These are phyloP conservation scores for Neurospora sp. DNA, from an alignment of 495 filamentous ascomycete genomes.

Conservation along the genomic window DNA sequence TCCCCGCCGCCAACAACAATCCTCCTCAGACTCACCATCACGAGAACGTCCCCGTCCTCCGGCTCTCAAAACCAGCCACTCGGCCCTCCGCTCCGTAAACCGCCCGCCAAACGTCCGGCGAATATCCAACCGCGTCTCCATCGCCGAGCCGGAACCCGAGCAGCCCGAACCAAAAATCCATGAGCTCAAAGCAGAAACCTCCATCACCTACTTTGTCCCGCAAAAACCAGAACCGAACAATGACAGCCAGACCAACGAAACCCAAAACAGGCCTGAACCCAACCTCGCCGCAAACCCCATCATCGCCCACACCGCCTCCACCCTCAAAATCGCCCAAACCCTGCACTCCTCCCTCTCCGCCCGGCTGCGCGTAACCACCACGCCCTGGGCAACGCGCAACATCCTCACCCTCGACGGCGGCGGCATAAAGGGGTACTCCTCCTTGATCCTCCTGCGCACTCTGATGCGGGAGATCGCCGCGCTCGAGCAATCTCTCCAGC, in stretches of 20 bases:
- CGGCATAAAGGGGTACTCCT: conserved; percentile 23
- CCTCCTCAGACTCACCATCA: too few species aligned
- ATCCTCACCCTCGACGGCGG: conserved; percentile 27
- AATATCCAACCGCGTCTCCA: conserved; percentile 18
- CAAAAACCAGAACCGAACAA: neutral
- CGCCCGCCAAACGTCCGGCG: too few species aligned
- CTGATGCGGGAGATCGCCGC: conserved; percentile 20
- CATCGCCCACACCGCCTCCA: neutral
- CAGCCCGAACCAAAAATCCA: neutral
- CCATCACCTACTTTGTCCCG: conserved; percentile 1
- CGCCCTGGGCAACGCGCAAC: conserved; percentile 19
- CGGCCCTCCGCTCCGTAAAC: too few species aligned
- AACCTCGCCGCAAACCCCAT: neutral
- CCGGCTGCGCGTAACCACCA: conserved; percentile 13
- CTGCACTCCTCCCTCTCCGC: conserved; percentile 4
- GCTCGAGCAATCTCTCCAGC: conserved; percentile 13
- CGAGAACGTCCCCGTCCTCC: too few species aligned
- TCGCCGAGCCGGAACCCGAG: conserved; percentile 11
- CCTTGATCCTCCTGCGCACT: conserved; percentile 18
- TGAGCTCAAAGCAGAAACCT: neutral
- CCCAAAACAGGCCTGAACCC: neutral
- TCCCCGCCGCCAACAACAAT: too few species aligned
- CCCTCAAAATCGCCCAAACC: conserved; percentile 1
- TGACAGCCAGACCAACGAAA: neutral
- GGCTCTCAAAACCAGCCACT: too few species aligned